Base-by-base conservation (phyloP, 2,329 filamentous ascomycete species). In the Xylariales sp. region DNA sequence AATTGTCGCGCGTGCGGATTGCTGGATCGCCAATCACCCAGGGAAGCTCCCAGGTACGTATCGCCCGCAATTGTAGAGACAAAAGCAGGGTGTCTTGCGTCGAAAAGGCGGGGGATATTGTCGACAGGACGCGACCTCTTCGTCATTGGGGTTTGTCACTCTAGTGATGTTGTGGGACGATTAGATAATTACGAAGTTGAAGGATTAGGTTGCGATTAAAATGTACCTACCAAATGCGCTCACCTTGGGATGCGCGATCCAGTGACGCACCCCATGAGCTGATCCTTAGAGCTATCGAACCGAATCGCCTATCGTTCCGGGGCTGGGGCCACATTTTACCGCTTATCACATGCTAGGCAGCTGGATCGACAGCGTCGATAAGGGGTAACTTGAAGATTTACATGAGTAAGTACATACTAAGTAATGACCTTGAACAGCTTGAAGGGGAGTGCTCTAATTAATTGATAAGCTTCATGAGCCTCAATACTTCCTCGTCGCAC, bases 401-500 rank as follows among this genome's bases (percentile, higher is more conserved):
- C n/a, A n/a, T n/a, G n/a, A n/a, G n/a, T n/a, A n/a, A n/a, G n/a
- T n/a, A n/a, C n/a, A n/a, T n/a, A n/a, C 25, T 27, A 31, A 14
- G n/a, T 31, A 14, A 31, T 31, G 29, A 9, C n/a, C 7, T 31
- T 31, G 8, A 10, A 31, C n/a, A 31, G 8, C n/a, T 31, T 14
- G 29, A 31, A 9, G 29, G 12, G 29, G 6, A 31, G n/a, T n/a
- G n/a, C n/a, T n/a, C n/a, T n/a, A n/a, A n/a, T n/a, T n/a, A n/a
- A n/a, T n/a, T n/a, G n/a, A n/a, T n/a, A n/a, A n/a, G n/a, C 14
- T 32, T 15, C 29, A 32, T 15, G 8, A 32, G 35, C 39, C 22
- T 27, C 40, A 46, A 45, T 15, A 28, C 37, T 32, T 29, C 31
- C 47, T 52, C 18, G 16, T 46, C 21, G 47, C 48, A 6, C 48